Conservation (phyloP, 129 eudicot species). For the Centella asiatica region DNA sequence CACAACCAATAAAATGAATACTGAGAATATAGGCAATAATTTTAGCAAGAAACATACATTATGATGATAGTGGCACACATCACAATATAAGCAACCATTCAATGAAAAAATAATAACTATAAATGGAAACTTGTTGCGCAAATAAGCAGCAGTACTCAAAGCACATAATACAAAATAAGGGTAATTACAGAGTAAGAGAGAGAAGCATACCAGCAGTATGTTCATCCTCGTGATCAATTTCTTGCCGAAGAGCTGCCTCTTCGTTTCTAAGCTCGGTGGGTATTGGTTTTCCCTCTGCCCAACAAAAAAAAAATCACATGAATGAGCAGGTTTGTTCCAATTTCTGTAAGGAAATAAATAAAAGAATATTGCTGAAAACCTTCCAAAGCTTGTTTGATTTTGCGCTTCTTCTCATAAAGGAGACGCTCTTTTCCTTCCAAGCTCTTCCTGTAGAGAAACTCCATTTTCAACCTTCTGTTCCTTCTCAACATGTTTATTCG, state of each 20-base stretch:
- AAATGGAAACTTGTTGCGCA: no score
- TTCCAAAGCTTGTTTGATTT: slow-evolving; percentile 79
- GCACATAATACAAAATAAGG: no score
- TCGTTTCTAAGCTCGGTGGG: slow-evolving; percentile 95
- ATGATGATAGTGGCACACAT: no score
- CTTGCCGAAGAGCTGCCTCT: slow-evolving; percentile 87
- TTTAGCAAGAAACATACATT: no score
- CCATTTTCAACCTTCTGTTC: slow-evolving; percentile 51
- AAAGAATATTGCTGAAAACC: slow-evolving; percentile 35
- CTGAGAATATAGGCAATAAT: no score
- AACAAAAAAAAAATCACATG: neutral
- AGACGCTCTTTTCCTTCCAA: slow-evolving; percentile 92
- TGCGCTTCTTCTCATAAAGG: slow-evolving; percentile 92
- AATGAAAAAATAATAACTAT: no score
- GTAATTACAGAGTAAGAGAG: neutral
- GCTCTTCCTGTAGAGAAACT: slow-evolving; percentile 80
- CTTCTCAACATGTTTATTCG: neutral
- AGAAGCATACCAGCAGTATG: slow-evolving; percentile 50
- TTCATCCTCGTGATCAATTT: slow-evolving; percentile 91
- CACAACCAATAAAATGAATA: no score
- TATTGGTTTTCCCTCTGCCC: slow-evolving; percentile 85
- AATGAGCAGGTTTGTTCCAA: neutral
- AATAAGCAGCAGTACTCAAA: neutral
- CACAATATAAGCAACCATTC: no score
- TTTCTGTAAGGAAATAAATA: neutral